Percentiles rank a stretch among this genome's conserved stretches.
Conservation (phyloP, 768 basidiomycete species). For the Hygrocybe coccinea region DNA sequence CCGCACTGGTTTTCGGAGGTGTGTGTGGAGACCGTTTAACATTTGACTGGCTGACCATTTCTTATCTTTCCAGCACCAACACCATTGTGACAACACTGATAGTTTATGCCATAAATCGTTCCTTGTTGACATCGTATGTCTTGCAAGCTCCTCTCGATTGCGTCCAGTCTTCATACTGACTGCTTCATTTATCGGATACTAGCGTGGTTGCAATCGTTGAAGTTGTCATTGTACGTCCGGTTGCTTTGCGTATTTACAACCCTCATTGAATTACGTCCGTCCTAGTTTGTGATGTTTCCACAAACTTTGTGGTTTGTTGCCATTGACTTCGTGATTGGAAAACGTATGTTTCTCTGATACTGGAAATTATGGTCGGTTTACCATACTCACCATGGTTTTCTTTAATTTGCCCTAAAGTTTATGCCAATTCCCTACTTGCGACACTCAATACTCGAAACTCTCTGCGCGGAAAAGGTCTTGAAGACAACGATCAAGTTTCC, state of each 20-base stretch:
- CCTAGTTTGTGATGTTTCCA: slow-evolving; percentile 29
- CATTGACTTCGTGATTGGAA: slow-evolving; percentile 45
- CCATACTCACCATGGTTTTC: not conserved
- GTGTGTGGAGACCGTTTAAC: not conserved
- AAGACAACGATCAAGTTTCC: not conserved
- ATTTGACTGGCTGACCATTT: not conserved
- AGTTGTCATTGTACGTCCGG: slow-evolving; percentile 35
- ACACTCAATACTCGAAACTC: slow-evolving; percentile 37
- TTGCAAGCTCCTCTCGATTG: not conserved
- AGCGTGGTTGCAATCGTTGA: slow-evolving; percentile 36
- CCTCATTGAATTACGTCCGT: too few species aligned
- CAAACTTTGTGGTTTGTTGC: slow-evolving; percentile 36
- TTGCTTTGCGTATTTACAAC: too few species aligned
- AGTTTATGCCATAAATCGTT: slow-evolving; percentile 48
- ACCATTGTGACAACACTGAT: slow-evolving; percentile 40
- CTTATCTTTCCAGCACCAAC: slow-evolving; percentile 35
- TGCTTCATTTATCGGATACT: not conserved
- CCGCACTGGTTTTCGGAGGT: slow-evolving; percentile 8
- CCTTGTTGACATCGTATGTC: slow-evolving; percentile 44
- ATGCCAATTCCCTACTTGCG: slow-evolving; percentile 44
- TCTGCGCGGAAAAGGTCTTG: slow-evolving; percentile 15
- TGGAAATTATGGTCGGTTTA: too few species aligned
- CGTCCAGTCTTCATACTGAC: not conserved
- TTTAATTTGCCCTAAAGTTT: slow-evolving; percentile 28
- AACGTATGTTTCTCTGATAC: slow-evolving; percentile 38